Percentiles rank a stretch among this genome's conserved stretches.
Evolutionary conservation across 2,329 filamentous ascomycete species (phyloP).

Genomic region (Botryotinia globosa): DNA sequence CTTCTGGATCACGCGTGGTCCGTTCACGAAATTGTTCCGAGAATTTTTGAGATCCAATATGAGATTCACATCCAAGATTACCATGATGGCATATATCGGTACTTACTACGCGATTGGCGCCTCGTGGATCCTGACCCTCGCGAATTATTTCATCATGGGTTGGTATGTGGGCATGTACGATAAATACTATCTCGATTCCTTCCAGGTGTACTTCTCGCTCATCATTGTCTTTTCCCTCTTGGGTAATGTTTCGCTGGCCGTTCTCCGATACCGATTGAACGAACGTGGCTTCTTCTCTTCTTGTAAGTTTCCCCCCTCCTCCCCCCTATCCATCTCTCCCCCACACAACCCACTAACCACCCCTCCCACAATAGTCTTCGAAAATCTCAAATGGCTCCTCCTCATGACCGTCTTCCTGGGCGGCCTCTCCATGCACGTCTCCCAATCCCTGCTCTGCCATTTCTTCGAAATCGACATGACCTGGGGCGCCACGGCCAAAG

Average conservation of each 20-base stretch:
- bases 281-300: constrained; percentile 45
- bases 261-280: constrained; percentile 70
- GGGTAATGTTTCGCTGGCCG: constrained; percentile 59
- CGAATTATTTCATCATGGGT: constrained; percentile 73
- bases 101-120: constrained; percentile 78
- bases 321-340: too few species aligned
- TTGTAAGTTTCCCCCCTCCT: not conserved
- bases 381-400: constrained; percentile 72
- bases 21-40: constrained; percentile 76
- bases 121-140: constrained; percentile 69
- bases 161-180: constrained; percentile 77
- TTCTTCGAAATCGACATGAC: constrained; percentile 85
- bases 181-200: constrained; percentile 76
- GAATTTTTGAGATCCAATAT: constrained; percentile 71
- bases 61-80: constrained; percentile 73
- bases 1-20: constrained; percentile 69
- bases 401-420: constrained; percentile 79
- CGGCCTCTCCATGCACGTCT: constrained; percentile 76
- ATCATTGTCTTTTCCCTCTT: constrained; percentile 70
- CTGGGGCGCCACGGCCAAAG: constrained; percentile 83
- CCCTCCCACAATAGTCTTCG: constrained; percentile 37
- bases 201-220: constrained; percentile 78
- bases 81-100: constrained; percentile 73
- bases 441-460: constrained; percentile 74
- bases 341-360: not conserved